phyloP scores from a whole-genome alignment of 164 flowering plant genomes.

The Piper betle region DNA sequence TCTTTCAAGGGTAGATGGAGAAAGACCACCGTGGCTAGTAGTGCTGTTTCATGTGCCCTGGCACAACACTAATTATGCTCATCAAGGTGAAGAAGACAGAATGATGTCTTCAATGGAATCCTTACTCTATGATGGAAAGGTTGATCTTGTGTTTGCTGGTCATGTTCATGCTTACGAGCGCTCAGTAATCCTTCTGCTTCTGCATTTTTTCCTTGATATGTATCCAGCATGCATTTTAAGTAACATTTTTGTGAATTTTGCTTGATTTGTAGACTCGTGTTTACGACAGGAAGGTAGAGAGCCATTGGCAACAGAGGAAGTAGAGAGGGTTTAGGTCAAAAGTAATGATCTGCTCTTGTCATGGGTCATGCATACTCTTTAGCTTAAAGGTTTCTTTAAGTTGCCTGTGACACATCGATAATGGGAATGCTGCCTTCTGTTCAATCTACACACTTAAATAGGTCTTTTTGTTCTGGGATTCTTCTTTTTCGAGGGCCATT shows the following conservation, averaged over 20 bases:
- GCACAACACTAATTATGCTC: slow-evolving; percentile 55
- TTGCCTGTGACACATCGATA: background rate
- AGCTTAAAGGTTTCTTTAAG: background rate
- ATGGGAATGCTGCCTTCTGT: background rate
- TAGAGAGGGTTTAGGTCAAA: slow-evolving; percentile 82
- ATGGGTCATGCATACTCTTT: background rate
- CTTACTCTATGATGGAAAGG: slow-evolving; percentile 77
- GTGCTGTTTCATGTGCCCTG: too few species aligned
- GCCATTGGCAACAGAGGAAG: slow-evolving; percentile 99
- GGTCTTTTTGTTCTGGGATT: background rate
- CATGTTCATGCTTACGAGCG: slow-evolving; percentile 99
- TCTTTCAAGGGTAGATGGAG: slow-evolving; percentile 34
- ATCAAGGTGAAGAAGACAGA: slow-evolving; percentile 73
- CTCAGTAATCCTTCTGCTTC: slow-evolving; percentile 33
- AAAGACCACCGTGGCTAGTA: too few species aligned
- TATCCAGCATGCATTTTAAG: background rate
- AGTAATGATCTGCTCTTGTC: slow-evolving; percentile 26
- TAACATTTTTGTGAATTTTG: slow-evolving; percentile 2
- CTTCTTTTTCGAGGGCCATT: background rate
- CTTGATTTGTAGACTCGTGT: slow-evolving; percentile 52
- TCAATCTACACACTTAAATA: background rate
- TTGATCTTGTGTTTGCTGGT: slow-evolving; percentile 75
- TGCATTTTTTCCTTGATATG: background rate
- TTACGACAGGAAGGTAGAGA: slow-evolving; percentile 48
- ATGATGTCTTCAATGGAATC: slow-evolving; percentile 92